phyloP scores from a whole-genome alignment of 2,329 filamentous ascomycete genomes.

The Clarireedia homoeocarpa region DNA sequence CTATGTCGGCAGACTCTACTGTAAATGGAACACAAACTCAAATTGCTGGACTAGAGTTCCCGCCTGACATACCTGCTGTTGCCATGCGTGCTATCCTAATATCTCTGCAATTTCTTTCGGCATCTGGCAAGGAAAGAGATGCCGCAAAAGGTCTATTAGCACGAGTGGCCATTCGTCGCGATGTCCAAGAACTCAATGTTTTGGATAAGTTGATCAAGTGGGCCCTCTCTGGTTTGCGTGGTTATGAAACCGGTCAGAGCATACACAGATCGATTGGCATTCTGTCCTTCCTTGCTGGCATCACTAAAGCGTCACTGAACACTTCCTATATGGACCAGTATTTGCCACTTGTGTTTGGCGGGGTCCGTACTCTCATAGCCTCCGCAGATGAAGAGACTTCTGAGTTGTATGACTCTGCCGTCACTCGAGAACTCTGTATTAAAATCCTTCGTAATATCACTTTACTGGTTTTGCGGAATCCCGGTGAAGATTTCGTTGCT shows the following conservation, averaged over 20 bases:
- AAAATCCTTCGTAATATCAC: conserved; percentile 76
- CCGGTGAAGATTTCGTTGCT: conserved; percentile 13
- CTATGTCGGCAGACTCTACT: conserved; percentile 61
- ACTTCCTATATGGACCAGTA: conserved; percentile 66
- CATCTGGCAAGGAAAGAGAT: conserved; percentile 79
- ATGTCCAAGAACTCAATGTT: conserved; percentile 76
- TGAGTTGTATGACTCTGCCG: conserved; percentile 60
- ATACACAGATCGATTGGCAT: conserved; percentile 73
- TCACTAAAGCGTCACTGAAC: conserved; percentile 61
- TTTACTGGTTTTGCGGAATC: conserved; percentile 42
- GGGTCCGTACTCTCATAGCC: conserved; percentile 52
- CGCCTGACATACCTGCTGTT: conserved; percentile 57
- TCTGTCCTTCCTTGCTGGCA: conserved; percentile 69
- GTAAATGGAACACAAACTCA: conserved; percentile 37
- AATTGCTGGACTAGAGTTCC: conserved; percentile 46
- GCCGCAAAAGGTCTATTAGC: conserved; percentile 80
- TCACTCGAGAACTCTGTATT: conserved; percentile 73
- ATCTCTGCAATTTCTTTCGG: conserved; percentile 62
- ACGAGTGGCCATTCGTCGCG: conserved; percentile 70
- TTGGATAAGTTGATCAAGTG: conserved; percentile 61
- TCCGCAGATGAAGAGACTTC: conserved; percentile 41
- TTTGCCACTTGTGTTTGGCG: conserved; percentile 56
- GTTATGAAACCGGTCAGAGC: conserved; percentile 30
- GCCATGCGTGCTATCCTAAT: conserved; percentile 63
- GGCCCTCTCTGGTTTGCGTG: conserved; percentile 54